A percentile compares a stretch with the other conserved stretches of the same genome.
phyloP scores from a whole-genome alignment of 2,329 filamentous ascomycete species.

The Endoconidiophora polonica region DNA sequence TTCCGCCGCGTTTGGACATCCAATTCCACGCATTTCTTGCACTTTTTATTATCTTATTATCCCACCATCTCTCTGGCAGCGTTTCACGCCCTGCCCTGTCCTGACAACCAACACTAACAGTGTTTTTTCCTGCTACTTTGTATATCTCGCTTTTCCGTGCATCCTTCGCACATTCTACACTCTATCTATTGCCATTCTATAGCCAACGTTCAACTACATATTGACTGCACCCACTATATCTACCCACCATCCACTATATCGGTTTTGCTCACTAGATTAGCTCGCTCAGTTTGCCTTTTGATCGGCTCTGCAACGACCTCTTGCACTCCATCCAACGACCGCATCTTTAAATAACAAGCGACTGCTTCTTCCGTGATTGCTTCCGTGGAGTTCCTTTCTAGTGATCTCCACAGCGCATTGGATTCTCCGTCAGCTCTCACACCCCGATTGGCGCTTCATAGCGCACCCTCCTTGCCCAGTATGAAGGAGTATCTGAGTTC shows the following conservation, averaged over 20 bases:
- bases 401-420: too few relatives aligned
- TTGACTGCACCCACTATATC: not conserved
- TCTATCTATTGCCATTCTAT: too few relatives aligned
- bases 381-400: too few relatives aligned
- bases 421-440: too few relatives aligned
- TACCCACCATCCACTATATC: not conserved
- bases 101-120: not conserved
- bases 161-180: not conserved
- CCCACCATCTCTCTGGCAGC: not conserved
- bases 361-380: not conserved
- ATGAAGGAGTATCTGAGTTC: slow-evolving; percentile 51
- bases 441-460: not conserved
- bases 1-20: not conserved
- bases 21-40: not conserved
- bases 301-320: not conserved
- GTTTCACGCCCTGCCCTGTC: too few relatives aligned
- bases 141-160: not conserved
- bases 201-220: too few relatives aligned
- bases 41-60: not conserved
- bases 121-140: not conserved
- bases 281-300: not conserved
- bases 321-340: not conserved
- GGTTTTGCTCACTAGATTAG: not conserved
- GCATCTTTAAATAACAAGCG: not conserved
- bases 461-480: slow-evolving; percentile 14